Conservation (phyloP, 306 rosid species). For the Luffa acutangula region DNA sequence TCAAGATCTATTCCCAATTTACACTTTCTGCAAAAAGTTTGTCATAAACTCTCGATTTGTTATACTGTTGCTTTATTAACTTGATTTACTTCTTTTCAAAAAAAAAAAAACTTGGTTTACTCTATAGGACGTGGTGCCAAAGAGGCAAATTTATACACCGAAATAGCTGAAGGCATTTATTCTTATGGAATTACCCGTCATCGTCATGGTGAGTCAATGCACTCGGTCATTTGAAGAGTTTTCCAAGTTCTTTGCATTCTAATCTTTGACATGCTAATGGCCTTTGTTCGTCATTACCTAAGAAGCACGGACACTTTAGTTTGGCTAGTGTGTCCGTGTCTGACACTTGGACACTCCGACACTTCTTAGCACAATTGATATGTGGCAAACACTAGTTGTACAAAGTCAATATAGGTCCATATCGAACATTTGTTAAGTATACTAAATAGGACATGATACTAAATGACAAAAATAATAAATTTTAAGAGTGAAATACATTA, state of each 20-base stretch:
- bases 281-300: too few relatives aligned
- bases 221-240: background rate
- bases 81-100: slow-evolving; percentile 29
- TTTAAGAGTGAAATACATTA: too few relatives aligned
- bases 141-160: slow-evolving; percentile 74
- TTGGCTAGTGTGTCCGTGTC: too few relatives aligned
- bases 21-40: slow-evolving; percentile 1
- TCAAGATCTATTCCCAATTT: slow-evolving; percentile 24
- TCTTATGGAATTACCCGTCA: slow-evolving; percentile 84
- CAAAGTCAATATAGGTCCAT: too few relatives aligned
- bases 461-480: too few relatives aligned
- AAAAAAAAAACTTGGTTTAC: too few relatives aligned
- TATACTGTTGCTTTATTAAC: slow-evolving; percentile 6
- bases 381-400: too few relatives aligned
- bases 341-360: too few relatives aligned
- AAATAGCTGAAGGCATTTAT: slow-evolving; percentile 78
- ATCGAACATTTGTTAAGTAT: too few relatives aligned
- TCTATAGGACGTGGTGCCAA: slow-evolving; percentile 74
- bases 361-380: too few relatives aligned
- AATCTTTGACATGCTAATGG: background rate
- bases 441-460: too few relatives aligned
- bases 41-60: background rate
- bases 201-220: slow-evolving; percentile 65
- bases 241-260: background rate
- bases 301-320: too few relatives aligned